Conservation (phyloP, 495 filamentous ascomycete species). For the Thermothielavioides terrestris region DNA sequence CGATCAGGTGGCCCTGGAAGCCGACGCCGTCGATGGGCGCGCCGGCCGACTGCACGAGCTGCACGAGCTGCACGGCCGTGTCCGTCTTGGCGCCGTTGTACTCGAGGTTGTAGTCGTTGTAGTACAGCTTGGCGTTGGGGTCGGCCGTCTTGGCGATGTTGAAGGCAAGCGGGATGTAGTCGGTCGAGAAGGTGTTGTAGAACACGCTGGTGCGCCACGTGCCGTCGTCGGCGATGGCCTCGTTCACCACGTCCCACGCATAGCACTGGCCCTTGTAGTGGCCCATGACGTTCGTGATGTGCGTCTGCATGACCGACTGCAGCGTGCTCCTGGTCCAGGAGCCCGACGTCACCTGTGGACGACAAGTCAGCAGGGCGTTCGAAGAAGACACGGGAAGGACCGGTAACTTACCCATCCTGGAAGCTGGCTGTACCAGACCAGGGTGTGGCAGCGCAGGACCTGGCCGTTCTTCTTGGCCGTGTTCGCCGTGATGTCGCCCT, state of each 20-base stretch:
- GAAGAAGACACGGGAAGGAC: background rate
- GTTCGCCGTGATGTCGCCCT: slow-evolving; percentile 43
- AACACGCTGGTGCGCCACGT: slow-evolving; percentile 34
- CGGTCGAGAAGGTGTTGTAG: slow-evolving; percentile 35
- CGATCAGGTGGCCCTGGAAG: slow-evolving; percentile 50
- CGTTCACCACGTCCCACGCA: slow-evolving; percentile 49
- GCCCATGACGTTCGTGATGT: slow-evolving; percentile 46
- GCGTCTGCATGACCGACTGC: slow-evolving; percentile 32
- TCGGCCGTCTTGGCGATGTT: slow-evolving; percentile 32
- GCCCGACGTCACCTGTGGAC: slow-evolving; percentile 31
- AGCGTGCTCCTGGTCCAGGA: slow-evolving; percentile 48
- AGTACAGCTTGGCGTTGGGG: slow-evolving; percentile 39
- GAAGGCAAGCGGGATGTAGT: slow-evolving; percentile 42
- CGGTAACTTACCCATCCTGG: slow-evolving; percentile 41
- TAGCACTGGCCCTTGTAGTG: slow-evolving; percentile 46
- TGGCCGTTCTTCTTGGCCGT: slow-evolving; percentile 47
- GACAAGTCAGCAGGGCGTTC: background rate
- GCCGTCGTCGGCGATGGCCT: slow-evolving; percentile 42
- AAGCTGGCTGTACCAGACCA: slow-evolving; percentile 56
- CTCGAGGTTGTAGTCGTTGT: slow-evolving; percentile 65
- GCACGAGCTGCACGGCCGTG: slow-evolving; percentile 39
- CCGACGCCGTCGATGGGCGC: slow-evolving; percentile 54
- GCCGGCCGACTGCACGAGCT: slow-evolving; percentile 37
- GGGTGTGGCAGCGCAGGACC: slow-evolving; percentile 48
- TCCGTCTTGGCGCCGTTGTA: slow-evolving; percentile 42